Conservation (phyloP, 73 alveolate genomes). For the Uronychia setigera region DNA sequence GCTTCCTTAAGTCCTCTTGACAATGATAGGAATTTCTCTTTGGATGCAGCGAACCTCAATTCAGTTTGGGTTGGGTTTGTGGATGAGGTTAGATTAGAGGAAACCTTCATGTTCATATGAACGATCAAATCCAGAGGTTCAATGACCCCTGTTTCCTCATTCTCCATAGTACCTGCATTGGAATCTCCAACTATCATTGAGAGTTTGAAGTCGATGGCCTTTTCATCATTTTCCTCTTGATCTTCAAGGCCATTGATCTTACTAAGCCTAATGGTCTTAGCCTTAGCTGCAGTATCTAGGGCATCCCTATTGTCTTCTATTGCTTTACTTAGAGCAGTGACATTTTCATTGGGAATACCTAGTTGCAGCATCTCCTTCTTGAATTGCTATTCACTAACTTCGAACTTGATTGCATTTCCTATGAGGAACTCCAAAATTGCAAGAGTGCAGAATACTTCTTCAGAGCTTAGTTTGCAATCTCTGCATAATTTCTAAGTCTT, state of each 20-base stretch:
- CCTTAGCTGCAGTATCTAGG: conserved; percentile 9
- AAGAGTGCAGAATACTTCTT: conserved; percentile 37
- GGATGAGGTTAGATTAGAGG: neutral
- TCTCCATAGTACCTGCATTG: conserved; percentile 37
- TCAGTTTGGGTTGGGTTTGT: neutral
- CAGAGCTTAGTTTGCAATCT: conserved; percentile 39
- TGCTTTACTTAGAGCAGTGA: conserved; percentile 26
- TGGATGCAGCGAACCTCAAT: conserved; percentile 27
- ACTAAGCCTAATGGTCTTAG: conserved; percentile 25
- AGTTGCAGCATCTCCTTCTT: conserved; percentile 50
- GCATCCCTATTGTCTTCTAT: conserved; percentile 31
- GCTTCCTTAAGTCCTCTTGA: conserved; percentile 48
- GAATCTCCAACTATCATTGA: conserved; percentile 31
- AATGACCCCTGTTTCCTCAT: conserved; percentile 25
- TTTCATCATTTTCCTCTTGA: neutral
- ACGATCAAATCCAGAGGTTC: conserved; percentile 47
- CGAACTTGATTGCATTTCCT: conserved; percentile 33
- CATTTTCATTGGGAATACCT: conserved; percentile 63
- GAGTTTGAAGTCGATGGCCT: conserved; percentile 19
- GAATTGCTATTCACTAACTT: conserved; percentile 25
- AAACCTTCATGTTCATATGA: conserved; percentile 12
- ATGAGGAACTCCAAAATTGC: conserved; percentile 58
- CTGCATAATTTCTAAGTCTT: conserved; percentile 39
- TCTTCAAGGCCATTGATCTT: conserved; percentile 8
- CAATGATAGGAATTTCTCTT: conserved; percentile 34